Percentiles rank a stretch among this genome's conserved stretches.
Evolutionary conservation across 768 basidiomycete genomes (phyloP).

Genomic region (Tricholoma matsutake): DNA sequence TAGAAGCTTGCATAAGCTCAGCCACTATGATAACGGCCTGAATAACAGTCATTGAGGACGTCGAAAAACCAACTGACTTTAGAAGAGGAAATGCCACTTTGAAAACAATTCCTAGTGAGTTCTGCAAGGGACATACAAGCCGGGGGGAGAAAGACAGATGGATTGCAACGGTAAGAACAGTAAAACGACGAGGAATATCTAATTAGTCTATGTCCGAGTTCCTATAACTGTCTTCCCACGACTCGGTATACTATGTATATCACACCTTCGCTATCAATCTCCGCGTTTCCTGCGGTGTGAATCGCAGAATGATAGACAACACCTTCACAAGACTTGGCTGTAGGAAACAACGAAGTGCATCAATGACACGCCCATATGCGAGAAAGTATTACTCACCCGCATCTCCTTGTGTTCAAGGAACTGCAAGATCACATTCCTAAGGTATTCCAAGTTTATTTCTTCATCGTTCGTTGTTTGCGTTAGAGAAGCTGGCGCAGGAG

Average conservation of each 20-base stretch:
- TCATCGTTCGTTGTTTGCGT: slow-evolving; percentile 61
- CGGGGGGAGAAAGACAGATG: not conserved
- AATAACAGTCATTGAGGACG: not conserved
- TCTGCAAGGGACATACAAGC: slow-evolving; percentile 60
- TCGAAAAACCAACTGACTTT: slow-evolving; percentile 46
- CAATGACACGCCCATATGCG: not conserved
- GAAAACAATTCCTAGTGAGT: slow-evolving; percentile 71
- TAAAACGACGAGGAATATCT: not conserved
- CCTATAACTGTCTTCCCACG: not conserved
- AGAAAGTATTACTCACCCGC: slow-evolving; percentile 61
- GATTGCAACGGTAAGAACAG: not conserved
- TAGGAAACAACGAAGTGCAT: not conserved
- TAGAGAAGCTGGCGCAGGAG: slow-evolving; percentile 32
- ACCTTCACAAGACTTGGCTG: slow-evolving; percentile 67
- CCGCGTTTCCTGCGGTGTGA: slow-evolving; percentile 93
- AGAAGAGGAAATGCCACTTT: slow-evolving; percentile 58
- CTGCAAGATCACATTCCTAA: slow-evolving; percentile 94
- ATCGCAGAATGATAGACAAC: slow-evolving; percentile 86
- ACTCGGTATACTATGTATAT: not conserved
- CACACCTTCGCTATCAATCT: slow-evolving; percentile 81
- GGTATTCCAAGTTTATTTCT: slow-evolving; percentile 92
- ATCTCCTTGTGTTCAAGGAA: slow-evolving; percentile 99
- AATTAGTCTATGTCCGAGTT: not conserved
- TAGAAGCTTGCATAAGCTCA: slow-evolving; percentile 59
- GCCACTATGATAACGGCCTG: slow-evolving; percentile 48